Evolutionary conservation across 2,329 filamentous ascomycete species (phyloP).

Genomic region (Aureobasidium lini): DNA sequence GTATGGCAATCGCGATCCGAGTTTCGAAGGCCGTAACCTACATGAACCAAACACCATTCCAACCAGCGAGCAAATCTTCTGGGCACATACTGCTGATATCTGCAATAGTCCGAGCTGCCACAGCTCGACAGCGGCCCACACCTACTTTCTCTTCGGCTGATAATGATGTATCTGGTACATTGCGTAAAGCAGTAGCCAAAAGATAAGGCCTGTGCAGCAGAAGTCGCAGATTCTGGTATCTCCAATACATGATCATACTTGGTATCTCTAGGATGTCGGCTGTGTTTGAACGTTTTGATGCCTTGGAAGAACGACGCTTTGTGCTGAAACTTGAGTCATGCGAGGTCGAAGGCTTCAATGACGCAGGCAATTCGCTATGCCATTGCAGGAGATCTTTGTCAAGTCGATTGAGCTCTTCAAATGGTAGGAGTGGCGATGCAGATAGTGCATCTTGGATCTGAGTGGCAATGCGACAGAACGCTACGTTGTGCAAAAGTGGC

Average conservation of each 20-base stretch:
- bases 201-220: constrained; percentile 67
- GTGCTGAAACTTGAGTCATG: background rate
- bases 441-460: constrained; percentile 70
- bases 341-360: constrained; percentile 22
- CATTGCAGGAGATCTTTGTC: constrained; percentile 64
- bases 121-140: constrained; percentile 59
- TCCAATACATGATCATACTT: constrained; percentile 72
- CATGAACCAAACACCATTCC: constrained; percentile 76
- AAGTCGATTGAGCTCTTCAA: constrained; percentile 57
- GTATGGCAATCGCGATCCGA: background rate
- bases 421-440: constrained; percentile 58
- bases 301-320: background rate
- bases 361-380: constrained; percentile 59
- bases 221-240: constrained; percentile 70
- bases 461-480: constrained; percentile 72
- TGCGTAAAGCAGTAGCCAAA: constrained; percentile 53
- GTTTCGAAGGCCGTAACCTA: background rate
- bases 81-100: constrained; percentile 65
- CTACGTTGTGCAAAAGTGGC: constrained; percentile 66
- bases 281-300: constrained; percentile 35
- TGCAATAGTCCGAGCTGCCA: constrained; percentile 63
- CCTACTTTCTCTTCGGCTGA: constrained; percentile 59
- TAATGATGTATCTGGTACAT: constrained; percentile 43
- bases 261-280: constrained; percentile 63
- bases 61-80: constrained; percentile 67